Conservation (phyloP, 345 rosid species). For the Dipteronia sinensis region DNA sequence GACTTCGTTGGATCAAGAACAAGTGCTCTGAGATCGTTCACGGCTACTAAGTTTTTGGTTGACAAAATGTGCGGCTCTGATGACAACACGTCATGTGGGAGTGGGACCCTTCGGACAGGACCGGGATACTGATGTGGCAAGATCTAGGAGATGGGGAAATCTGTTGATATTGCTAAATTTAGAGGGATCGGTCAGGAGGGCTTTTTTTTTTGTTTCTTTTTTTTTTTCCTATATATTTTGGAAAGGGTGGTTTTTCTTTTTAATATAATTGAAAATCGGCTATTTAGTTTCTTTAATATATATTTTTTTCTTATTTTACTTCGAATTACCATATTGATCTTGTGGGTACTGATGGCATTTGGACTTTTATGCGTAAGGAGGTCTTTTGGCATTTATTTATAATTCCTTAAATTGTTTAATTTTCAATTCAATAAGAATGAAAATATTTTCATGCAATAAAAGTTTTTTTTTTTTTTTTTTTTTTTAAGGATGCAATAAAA, state of each 20-base stretch:
- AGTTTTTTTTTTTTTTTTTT: background rate
- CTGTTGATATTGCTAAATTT: background rate
- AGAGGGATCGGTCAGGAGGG: background rate
- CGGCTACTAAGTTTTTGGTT: conserved; percentile 28
- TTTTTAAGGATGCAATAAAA: background rate
- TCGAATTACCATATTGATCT: background rate
- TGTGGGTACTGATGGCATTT: background rate
- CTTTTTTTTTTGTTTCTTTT: too few species aligned
- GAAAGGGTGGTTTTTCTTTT: background rate
- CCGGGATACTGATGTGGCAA: conserved; percentile 8
- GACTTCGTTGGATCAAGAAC: conserved; percentile 68
- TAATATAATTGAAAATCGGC: too few species aligned
- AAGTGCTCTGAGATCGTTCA: conserved; percentile 52
- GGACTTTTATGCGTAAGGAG: background rate
- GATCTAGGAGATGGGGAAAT: conserved; percentile 4
- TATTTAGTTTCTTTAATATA: background rate
- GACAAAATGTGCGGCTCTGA: background rate
- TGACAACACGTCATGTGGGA: conserved; percentile 22
- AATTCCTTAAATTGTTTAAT: background rate
- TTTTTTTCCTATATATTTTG: background rate
- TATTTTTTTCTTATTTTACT: background rate
- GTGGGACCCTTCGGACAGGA: background rate
- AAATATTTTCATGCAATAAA: background rate
- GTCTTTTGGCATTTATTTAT: background rate
- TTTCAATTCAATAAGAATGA: background rate